Evolutionary conservation across 1,284 basidiomycete genomes (phyloP).

Genomic region (Cryptococcus hybrid): DNA sequence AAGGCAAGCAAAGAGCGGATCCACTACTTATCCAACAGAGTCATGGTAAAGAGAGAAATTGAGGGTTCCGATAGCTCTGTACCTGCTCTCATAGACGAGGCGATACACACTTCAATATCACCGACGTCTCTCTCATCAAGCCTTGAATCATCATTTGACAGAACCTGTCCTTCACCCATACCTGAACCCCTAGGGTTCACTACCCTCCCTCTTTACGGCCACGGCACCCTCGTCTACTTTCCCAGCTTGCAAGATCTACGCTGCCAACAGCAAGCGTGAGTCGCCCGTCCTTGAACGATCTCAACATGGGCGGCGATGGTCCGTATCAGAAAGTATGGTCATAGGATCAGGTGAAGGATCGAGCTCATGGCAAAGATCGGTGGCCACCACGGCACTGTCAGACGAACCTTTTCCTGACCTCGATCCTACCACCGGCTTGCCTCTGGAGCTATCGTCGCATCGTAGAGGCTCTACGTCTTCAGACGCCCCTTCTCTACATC

Average conservation of each 20-base stretch:
- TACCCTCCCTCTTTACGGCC: conserved; percentile 19
- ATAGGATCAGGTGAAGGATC: conserved; percentile 15
- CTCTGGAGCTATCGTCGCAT: conserved; percentile 11
- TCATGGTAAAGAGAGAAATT: not conserved
- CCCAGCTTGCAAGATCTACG: conserved; percentile 34
- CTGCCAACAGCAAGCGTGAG: conserved; percentile 33
- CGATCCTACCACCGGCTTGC: conserved; percentile 41
- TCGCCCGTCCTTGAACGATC: conserved; percentile 10
- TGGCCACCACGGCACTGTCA: conserved; percentile 12
- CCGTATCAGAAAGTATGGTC: not conserved
- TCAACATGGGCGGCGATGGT: conserved; percentile 5
- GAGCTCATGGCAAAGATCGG: conserved; percentile 18
- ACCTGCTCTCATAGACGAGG: conserved; percentile 28
- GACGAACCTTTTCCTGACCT: conserved; percentile 40
- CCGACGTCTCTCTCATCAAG: conserved; percentile 14
- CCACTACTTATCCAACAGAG: not conserved
- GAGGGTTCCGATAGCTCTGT: conserved; percentile 7
- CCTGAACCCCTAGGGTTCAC: conserved; percentile 29
- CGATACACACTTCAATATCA: conserved; percentile 30
- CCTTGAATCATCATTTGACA: conserved; percentile 17
- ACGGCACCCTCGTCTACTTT: conserved; percentile 31
- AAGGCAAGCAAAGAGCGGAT: conserved; percentile 24
- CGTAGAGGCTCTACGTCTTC: conserved; percentile 9
- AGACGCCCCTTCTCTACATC: conserved; percentile 29
- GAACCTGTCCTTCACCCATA: conserved; percentile 16